Evolutionary conservation across 1,284 basidiomycete species (phyloP), one percentile per base, ranked within the genome.

Genomic region (Puccinia polysora): DNA sequence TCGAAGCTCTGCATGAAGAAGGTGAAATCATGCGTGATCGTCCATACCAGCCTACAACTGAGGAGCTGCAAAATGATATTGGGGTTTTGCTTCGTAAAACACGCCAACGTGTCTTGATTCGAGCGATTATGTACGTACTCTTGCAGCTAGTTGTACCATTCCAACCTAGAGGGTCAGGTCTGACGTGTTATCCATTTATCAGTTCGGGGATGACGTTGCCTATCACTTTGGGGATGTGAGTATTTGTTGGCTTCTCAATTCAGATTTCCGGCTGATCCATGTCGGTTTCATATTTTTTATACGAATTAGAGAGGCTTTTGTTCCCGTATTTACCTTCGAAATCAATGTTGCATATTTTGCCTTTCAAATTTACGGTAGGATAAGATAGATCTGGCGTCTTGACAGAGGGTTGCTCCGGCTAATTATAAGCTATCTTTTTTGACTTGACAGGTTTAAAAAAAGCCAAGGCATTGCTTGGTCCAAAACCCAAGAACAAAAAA

Each of bases 291-390:
- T 45, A 32, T 63, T 23, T 28, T 20, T 4, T 28, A 55, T 0
- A 4, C 28, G n/a, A n/a, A n/a, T n/a, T n/a, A 72, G 70, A 56
- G 70, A 72, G n/a, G 47, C 65, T 23, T 72, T 72, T 36, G 70
- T 60, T 6, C 70, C 70, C 25, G 70, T 64, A n/a, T 72, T 72
- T 52, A 30, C 43, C n/a, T 10, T 72, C 18, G 70, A 72, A 36
- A 72, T 72, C 36, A 65, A 47, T 20, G 38, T 72, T 36, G 52
- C 70, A 8, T 72, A 72, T 43, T 58, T 72, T 23, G 70, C 70
- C 2, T 72, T 72, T 43, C 70, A 72, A 65, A 38, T 72, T 18
- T 72, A 72, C 23, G 68, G 68, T 69, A 58, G 32, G 65, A n/a
- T n/a, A n/a, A n/a, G n/a, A n/a, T n/a, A n/a, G n/a, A n/a, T n/a